Evolutionary conservation across 352 stramenopile genomes (phyloP).

Genomic region (Phytophthora sp.): DNA sequence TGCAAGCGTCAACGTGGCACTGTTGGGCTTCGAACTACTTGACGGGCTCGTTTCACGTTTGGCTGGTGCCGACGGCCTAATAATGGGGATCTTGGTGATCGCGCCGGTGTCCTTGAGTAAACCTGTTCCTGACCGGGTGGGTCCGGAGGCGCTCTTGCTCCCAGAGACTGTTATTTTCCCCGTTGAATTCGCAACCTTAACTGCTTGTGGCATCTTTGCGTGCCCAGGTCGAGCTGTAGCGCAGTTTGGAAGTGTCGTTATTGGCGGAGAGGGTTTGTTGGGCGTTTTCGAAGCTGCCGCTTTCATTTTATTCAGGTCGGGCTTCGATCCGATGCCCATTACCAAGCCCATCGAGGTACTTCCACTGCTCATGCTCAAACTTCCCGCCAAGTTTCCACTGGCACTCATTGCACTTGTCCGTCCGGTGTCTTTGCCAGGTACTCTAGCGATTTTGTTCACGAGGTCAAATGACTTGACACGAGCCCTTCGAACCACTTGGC

Average conservation of each 20-base stretch:
- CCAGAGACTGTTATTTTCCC: slow-evolving; percentile 51
- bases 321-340: slow-evolving; percentile 45
- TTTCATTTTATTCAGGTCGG: slow-evolving; percentile 50
- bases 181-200: slow-evolving; percentile 57
- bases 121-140: slow-evolving; percentile 43
- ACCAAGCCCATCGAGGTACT: slow-evolving; percentile 41
- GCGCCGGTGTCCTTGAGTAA: slow-evolving; percentile 50
- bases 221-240: slow-evolving; percentile 49
- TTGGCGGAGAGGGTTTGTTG: slow-evolving; percentile 52
- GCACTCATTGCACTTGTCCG: slow-evolving; percentile 22
- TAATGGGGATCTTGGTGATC: slow-evolving; percentile 83
- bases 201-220: slow-evolving; percentile 56
- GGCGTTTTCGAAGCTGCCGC: slow-evolving; percentile 46
- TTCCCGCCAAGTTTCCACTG: slow-evolving; percentile 26
- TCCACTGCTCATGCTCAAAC: slow-evolving; percentile 32
- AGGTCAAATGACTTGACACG: slow-evolving; percentile 86
- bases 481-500: slow-evolving; percentile 80
- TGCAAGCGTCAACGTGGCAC: slow-evolving; percentile 23
- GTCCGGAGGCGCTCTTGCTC: slow-evolving; percentile 44
- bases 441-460: slow-evolving; percentile 66
- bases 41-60: slow-evolving; percentile 75
- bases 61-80: slow-evolving; percentile 64
- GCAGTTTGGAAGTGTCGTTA: slow-evolving; percentile 77
- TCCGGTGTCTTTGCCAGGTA: slow-evolving; percentile 65
- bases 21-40: slow-evolving; percentile 53